phyloP scores from a whole-genome alignment of 305 asterid genomes.

The Rubia tinctorum region DNA sequence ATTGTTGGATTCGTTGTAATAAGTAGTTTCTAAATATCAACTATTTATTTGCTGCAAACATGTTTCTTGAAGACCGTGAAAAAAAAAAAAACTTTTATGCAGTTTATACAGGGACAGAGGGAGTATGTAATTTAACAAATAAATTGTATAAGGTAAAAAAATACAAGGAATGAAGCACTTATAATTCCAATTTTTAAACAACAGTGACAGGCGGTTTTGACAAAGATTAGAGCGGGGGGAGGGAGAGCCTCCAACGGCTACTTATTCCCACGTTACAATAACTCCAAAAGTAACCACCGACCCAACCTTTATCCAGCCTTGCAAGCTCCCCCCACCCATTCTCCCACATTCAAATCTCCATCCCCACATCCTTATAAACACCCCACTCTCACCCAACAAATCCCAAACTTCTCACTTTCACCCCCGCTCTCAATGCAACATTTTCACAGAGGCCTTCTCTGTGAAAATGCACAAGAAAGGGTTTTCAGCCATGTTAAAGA shows the following conservation, averaged over 20 bases:
- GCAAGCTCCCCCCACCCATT: slow-evolving; percentile 15
- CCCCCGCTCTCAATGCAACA: neutral
- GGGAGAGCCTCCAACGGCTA: slow-evolving; percentile 33
- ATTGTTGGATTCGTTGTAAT: no score
- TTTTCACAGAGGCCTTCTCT: neutral
- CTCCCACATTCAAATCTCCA: neutral
- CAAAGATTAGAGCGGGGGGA: slow-evolving; percentile 16
- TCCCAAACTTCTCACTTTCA: slow-evolving; percentile 2
- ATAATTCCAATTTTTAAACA: neutral
- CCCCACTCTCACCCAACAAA: slow-evolving; percentile 13
- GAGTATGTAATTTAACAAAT: no score
- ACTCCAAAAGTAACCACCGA: slow-evolving; percentile 33
- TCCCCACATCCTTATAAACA: slow-evolving; percentile 2
- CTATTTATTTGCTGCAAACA: no score
- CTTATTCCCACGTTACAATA: slow-evolving; percentile 19
- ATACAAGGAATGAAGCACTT: no score
- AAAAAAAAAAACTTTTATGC: no score
- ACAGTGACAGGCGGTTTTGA: neutral
- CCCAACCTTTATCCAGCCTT: slow-evolving; percentile 32
- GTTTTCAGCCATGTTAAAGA: slow-evolving; percentile 26
- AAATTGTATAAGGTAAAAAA: no score
- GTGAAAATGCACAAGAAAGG: slow-evolving; percentile 39
- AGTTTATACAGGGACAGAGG: no score
- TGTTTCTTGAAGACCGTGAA: no score
- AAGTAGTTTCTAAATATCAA: no score